phyloP scores from a whole-genome alignment of 164 flowering plant species.

The Vitis vinifera region DNA sequence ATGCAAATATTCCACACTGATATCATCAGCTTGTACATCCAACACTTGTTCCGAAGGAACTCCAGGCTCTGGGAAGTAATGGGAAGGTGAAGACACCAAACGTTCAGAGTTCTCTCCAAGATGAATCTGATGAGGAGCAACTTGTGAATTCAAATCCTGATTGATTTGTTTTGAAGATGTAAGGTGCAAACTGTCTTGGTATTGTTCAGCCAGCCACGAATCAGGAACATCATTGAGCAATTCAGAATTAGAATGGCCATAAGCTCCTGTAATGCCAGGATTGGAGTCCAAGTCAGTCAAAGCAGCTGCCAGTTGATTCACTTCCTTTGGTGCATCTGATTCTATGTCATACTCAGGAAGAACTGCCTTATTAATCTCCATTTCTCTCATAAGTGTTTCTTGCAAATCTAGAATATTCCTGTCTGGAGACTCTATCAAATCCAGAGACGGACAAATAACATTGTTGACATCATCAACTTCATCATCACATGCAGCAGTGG shows the following conservation, averaged over 20 bases:
- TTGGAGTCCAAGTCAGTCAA: background rate
- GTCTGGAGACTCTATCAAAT: constrained; percentile 20
- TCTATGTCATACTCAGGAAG: constrained; percentile 7
- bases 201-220: background rate
- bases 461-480: constrained; percentile 6
- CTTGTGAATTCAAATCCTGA: constrained; percentile 12
- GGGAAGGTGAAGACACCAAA: constrained; percentile 3
- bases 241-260: constrained; percentile 5
- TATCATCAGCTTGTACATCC: constrained; percentile 8
- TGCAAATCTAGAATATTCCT: constrained; percentile 2
- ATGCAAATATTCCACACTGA: background rate
- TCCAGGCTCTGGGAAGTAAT: constrained; percentile 1
- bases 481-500: constrained; percentile 9
- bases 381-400: constrained; percentile 15
- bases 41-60: constrained; percentile 1
- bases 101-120: constrained; percentile 2
- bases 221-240: background rate
- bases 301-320: constrained; percentile 11
- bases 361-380: constrained; percentile 15
- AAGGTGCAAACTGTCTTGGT: background rate
- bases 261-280: background rate
- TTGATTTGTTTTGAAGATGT: constrained; percentile 7
- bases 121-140: constrained; percentile 4
- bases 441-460: background rate
- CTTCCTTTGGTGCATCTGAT: constrained; percentile 20